Percentiles rank a stretch among this genome's conserved stretches.
Conservation (phyloP, 176 grass and related monocot genomes). For the Echinochloa phyllopogon region DNA sequence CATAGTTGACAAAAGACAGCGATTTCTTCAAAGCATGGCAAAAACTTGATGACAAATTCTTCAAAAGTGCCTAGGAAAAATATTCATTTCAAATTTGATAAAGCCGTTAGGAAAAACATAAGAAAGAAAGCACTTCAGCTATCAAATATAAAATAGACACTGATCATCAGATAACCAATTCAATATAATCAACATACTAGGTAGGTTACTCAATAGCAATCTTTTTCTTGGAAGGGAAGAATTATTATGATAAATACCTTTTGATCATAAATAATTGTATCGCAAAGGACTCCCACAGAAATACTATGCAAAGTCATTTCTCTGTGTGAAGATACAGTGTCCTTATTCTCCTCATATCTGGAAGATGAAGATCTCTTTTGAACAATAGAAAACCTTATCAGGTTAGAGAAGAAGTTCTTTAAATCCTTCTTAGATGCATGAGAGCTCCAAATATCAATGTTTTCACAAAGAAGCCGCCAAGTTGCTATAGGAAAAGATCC, state of each 20-base stretch:
- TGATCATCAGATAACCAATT: slow-evolving; percentile 7
- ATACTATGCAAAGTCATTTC: slow-evolving; percentile 62
- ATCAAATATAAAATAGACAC: slow-evolving; percentile 23
- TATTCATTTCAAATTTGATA: slow-evolving; percentile 36
- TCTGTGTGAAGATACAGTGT: slow-evolving; percentile 34
- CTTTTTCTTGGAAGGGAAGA: slow-evolving; percentile 24
- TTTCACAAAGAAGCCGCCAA: slow-evolving; percentile 80
- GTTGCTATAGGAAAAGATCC: slow-evolving; percentile 64
- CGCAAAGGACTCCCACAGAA: slow-evolving; percentile 73
- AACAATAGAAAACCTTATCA: slow-evolving; percentile 65
- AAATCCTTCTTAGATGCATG: slow-evolving; percentile 80
- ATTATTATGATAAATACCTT: slow-evolving; percentile 57
- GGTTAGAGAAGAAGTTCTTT: slow-evolving; percentile 73
- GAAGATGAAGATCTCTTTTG: slow-evolving; percentile 25
- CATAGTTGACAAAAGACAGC: slow-evolving; percentile 49
- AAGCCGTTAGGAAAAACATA: slow-evolving; percentile 22
- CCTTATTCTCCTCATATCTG: slow-evolving; percentile 31
- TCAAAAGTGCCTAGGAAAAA: slow-evolving; percentile 66
- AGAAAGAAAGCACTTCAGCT: slow-evolving; percentile 1
- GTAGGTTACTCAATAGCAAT: slow-evolving; percentile 2
- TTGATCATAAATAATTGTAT: slow-evolving; percentile 81
- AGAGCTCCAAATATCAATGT: slow-evolving; percentile 86
- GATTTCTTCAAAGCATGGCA: slow-evolving; percentile 68
- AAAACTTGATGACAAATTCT: slow-evolving; percentile 71
- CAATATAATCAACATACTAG: slow-evolving; percentile 2